Evolutionary conservation across 1,284 basidiomycete species (phyloP).

Genomic region (Sphagnurus paluster): DNA sequence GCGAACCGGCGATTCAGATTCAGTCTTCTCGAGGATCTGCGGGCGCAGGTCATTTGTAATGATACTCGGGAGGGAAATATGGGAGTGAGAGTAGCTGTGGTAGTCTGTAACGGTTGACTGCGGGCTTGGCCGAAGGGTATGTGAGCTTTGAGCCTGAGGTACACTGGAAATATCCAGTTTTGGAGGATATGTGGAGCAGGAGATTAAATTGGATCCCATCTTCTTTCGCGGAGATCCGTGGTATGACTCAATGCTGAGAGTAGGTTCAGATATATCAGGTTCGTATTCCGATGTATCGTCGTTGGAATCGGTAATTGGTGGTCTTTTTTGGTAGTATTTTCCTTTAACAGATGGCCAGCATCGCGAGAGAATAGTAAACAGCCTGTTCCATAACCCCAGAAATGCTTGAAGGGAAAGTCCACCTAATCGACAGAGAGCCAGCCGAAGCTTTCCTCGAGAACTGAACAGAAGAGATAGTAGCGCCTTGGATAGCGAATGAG

Average conservation of each 20-base stretch:
- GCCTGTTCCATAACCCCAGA: constrained; percentile 4
- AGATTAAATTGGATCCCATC: background rate
- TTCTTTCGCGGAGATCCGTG: no score
- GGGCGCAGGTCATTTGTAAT: background rate
- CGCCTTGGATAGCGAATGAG: background rate
- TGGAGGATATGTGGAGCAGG: background rate
- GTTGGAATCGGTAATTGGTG: background rate
- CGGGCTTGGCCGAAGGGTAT: background rate
- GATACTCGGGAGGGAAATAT: constrained; percentile 4
- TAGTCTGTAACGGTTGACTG: background rate
- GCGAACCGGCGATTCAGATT: constrained; percentile 8
- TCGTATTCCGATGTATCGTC: background rate
- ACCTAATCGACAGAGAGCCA: constrained; percentile 1
- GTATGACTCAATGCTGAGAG: no score
- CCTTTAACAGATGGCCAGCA: background rate
- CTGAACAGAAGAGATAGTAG: constrained; percentile 6
- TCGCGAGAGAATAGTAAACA: background rate
- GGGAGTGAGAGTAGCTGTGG: background rate
- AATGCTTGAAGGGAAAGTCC: constrained; percentile 5
- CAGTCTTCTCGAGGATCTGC: constrained; percentile 2
- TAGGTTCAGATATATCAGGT: no score
- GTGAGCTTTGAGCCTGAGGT: constrained; percentile 1
- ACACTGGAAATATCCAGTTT: background rate
- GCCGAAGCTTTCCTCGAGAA: constrained; percentile 3
- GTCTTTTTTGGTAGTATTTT: background rate